Percentiles rank a stretch among this genome's conserved stretches.
These are phyloP conservation scores for Alternaria sp. DNA, from an alignment of 2,329 filamentous ascomycete species.

Conservation along the genomic window DNA sequence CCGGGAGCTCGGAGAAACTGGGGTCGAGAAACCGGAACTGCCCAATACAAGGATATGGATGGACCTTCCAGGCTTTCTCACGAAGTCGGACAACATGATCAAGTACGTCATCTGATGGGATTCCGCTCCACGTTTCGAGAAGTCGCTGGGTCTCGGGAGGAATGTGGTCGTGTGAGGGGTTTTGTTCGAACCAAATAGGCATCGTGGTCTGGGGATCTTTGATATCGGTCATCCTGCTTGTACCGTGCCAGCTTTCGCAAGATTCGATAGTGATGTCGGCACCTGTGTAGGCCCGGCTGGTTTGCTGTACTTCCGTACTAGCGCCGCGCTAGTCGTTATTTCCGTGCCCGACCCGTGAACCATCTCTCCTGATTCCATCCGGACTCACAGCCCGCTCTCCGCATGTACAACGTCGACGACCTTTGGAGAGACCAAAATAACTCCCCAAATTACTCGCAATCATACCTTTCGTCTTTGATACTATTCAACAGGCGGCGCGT, in stretches of 20 bases:
- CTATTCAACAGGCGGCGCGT: not conserved
- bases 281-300: not conserved
- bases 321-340: not conserved
- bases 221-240: slow-evolving; percentile 2
- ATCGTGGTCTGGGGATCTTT: not conserved
- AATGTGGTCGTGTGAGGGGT: slow-evolving; percentile 29
- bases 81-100: slow-evolving; percentile 40
- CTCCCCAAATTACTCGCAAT: not conserved
- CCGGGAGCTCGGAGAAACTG: slow-evolving; percentile 20
- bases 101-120: slow-evolving; percentile 40
- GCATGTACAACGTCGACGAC: not conserved
- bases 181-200: slow-evolving; percentile 36
- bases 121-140: slow-evolving; percentile 47
- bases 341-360: not conserved
- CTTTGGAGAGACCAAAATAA: not conserved
- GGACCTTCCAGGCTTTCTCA: slow-evolving; percentile 33
- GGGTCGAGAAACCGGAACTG: slow-evolving; percentile 42
- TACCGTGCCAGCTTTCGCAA: not conserved
- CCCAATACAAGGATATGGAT: slow-evolving; percentile 44
- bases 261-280: not conserved
- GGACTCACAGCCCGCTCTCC: not conserved
- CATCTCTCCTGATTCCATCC: not conserved
- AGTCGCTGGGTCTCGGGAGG: slow-evolving; percentile 36
- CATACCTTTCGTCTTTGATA: not conserved
- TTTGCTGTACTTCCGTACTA: not conserved